phyloP scores from a whole-genome alignment of 805 yeast genomes.

The Candida insectalens region DNA sequence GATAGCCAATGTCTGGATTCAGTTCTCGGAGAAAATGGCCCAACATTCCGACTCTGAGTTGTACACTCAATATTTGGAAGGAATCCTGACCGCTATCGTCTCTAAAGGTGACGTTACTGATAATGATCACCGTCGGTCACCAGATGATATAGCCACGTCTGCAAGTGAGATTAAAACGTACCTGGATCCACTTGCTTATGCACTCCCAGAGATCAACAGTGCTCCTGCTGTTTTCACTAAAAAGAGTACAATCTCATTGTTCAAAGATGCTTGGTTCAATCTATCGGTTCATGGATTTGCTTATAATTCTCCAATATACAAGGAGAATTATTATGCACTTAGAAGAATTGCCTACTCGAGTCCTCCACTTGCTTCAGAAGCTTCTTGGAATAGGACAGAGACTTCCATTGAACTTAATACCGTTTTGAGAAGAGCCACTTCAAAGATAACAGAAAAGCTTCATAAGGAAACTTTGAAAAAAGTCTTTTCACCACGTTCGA shows the following conservation, averaged over 20 bases:
- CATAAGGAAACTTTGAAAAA: constrained; percentile 54
- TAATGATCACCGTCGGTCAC: constrained; percentile 69
- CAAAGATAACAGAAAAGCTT: constrained; percentile 67
- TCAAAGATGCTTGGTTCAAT: constrained; percentile 91
- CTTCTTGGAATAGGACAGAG: constrained; percentile 75
- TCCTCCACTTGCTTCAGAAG: constrained; percentile 80
- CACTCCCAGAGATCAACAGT: constrained; percentile 52
- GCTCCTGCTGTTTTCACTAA: constrained; percentile 35
- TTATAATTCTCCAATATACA: constrained; percentile 44
- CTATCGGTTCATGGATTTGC: constrained; percentile 85
- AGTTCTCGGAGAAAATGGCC: constrained; percentile 29
- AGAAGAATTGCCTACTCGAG: constrained; percentile 73
- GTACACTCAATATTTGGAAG: constrained; percentile 49
- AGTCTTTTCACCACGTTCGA: constrained; percentile 39
- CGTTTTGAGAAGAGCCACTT: constrained; percentile 80
- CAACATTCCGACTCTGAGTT: constrained; percentile 31
- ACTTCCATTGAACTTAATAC: constrained; percentile 89
- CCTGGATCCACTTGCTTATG: constrained; percentile 64
- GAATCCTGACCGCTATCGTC: constrained; percentile 56
- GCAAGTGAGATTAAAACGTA: constrained; percentile 59
- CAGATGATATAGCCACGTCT: constrained; percentile 56
- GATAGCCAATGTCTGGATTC: constrained; percentile 35
- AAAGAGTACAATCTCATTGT: constrained; percentile 43
- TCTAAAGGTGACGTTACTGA: constrained; percentile 73
- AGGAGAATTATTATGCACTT: constrained; percentile 37